Conservation (phyloP, 2,329 filamentous ascomycete genomes). For the Trichoderma harzianum region DNA sequence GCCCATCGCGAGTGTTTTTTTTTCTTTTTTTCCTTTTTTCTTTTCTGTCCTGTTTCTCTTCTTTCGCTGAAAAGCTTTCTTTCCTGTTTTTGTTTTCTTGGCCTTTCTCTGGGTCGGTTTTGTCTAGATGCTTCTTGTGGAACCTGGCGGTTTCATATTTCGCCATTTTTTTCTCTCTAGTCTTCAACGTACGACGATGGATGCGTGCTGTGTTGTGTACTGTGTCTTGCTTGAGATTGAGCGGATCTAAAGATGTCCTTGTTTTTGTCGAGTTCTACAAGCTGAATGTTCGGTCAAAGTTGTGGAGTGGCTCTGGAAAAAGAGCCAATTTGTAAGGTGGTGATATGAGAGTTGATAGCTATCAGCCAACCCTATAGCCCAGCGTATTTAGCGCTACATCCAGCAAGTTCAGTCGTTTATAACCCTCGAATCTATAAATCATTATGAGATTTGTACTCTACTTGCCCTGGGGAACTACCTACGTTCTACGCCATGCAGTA, state of each 20-base stretch:
- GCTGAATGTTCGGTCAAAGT: background rate
- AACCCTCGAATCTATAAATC: background rate
- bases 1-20: background rate
- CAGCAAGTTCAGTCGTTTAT: background rate
- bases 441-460: background rate
- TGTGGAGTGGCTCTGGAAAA: background rate
- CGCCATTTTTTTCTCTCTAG: background rate
- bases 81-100: background rate
- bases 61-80: background rate
- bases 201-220: background rate
- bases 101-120: background rate
- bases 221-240: background rate
- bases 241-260: background rate
- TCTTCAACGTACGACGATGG: background rate
- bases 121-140: background rate
- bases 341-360: background rate
- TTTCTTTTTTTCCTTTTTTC: background rate
- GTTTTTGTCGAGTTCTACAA: background rate
- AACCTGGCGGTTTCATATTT: slow-evolving; percentile 10
- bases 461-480: background rate
- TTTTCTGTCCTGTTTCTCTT: too few relatives aligned
- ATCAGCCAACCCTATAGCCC: background rate
- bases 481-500: background rate
- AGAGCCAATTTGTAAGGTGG: background rate
- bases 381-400: background rate